Evolutionary conservation across 2,329 filamentous ascomycete species (phyloP).

Genomic region (Phaeosphaeria sp.): DNA sequence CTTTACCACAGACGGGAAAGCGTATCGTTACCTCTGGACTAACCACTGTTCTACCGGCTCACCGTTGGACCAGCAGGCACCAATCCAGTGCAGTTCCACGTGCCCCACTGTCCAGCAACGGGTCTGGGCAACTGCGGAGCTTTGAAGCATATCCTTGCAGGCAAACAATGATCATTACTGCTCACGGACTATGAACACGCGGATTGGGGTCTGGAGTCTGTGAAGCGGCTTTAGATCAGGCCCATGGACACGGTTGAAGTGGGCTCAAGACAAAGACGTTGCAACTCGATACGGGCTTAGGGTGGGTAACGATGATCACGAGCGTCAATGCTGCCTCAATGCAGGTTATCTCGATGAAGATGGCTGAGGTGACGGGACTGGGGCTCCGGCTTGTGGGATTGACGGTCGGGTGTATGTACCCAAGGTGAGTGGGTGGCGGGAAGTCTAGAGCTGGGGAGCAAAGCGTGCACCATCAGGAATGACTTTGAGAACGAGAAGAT

Average conservation of each 20-base stretch:
- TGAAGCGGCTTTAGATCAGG: not conserved
- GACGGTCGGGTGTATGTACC: not conserved
- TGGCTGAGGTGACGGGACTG: not conserved
- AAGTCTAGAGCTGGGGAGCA: not conserved
- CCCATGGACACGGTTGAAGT: not conserved
- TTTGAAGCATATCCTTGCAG: constrained; percentile 7
- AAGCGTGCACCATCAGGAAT: no score
- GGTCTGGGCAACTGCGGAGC: constrained; percentile 7
- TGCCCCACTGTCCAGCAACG: not conserved
- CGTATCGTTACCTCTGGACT: not conserved
- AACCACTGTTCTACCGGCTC: not conserved
- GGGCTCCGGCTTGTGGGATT: not conserved
- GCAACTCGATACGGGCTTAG: not conserved
- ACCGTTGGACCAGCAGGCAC: not conserved
- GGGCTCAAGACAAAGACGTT: constrained; percentile 1
- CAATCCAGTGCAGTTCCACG: not conserved
- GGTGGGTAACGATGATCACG: not conserved
- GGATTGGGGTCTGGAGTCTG: constrained; percentile 1
- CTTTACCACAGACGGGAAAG: not conserved
- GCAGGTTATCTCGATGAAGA: not conserved
- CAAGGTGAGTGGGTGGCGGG: not conserved
- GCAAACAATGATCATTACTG: constrained; percentile 6
- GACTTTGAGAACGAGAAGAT: no score
- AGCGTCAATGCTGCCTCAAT: not conserved
- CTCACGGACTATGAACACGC: constrained; percentile 10